These are phyloP conservation scores for Monilinia aucupariae DNA, from an alignment of 2,329 filamentous ascomycete genomes.

Conservation along the genomic window DNA sequence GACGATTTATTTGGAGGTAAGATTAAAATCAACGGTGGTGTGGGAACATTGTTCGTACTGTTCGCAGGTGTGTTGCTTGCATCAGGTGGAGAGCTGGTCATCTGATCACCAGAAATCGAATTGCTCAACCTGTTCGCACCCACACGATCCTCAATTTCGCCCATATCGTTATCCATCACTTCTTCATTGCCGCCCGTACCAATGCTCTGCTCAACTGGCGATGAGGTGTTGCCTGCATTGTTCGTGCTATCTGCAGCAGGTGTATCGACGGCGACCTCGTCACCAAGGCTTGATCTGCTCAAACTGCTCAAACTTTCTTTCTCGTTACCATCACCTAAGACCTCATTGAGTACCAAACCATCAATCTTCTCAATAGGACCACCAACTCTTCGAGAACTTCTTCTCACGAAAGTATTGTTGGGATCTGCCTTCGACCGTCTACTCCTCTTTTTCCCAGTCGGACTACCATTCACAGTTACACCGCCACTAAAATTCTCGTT, in stretches of 20 bases:
- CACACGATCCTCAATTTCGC: neutral
- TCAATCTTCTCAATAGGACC: neutral
- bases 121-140: neutral
- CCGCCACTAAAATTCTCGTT: neutral
- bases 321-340: neutral
- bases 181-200: neutral
- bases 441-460: neutral
- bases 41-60: no score
- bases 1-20: no score
- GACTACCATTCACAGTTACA: neutral
- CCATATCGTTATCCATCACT: neutral
- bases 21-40: no score
- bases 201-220: no score
- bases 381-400: neutral
- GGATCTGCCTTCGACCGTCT: neutral
- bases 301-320: neutral
- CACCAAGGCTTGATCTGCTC: neutral
- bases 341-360: neutral
- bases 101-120: neutral
- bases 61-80: no score
- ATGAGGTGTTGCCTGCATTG: neutral
- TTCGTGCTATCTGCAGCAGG: neutral
- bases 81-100: neutral
- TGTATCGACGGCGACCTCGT: neutral
- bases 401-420: neutral